Conservation (phyloP, 2,329 filamentous ascomycete genomes). For the Fusarium sp. region DNA sequence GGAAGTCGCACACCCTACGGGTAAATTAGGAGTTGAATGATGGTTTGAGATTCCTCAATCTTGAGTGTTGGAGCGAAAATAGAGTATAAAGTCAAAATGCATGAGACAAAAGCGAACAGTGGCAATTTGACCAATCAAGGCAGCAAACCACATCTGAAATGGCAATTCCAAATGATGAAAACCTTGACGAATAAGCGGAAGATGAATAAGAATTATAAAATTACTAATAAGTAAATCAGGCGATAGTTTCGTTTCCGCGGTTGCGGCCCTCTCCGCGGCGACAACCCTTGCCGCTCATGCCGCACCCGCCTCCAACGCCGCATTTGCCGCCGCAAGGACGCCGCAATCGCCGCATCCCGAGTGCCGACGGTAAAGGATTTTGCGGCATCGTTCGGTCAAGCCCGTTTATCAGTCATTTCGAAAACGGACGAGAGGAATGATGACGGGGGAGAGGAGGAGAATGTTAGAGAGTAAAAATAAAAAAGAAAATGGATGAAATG, state of each 20-base stretch:
- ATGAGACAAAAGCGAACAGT: too few relatives aligned
- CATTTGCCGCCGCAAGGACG: background rate
- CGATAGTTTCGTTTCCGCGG: background rate
- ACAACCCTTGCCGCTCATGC: background rate
- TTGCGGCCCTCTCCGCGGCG: background rate
- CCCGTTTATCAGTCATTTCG: background rate
- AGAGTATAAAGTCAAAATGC: too few relatives aligned
- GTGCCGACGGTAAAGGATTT: background rate
- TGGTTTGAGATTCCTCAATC: too few relatives aligned
- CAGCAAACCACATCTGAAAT: background rate
- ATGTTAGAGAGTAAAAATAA: background rate
- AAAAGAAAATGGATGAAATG: background rate
- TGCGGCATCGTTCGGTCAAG: background rate
- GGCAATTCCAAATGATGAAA: background rate
- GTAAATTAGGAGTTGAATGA: too few relatives aligned
- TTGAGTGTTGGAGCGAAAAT: too few relatives aligned
- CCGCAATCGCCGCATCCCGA: background rate
- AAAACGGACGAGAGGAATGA: background rate
- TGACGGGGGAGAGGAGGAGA: background rate
- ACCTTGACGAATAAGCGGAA: background rate
- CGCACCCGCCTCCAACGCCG: background rate
- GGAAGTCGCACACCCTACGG: too few relatives aligned
- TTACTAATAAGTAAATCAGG: background rate
- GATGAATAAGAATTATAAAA: background rate
- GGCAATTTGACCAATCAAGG: background rate